Conservation (phyloP, 192 early-diverging fungal genomes). For the Dimargaris xerosporica region DNA sequence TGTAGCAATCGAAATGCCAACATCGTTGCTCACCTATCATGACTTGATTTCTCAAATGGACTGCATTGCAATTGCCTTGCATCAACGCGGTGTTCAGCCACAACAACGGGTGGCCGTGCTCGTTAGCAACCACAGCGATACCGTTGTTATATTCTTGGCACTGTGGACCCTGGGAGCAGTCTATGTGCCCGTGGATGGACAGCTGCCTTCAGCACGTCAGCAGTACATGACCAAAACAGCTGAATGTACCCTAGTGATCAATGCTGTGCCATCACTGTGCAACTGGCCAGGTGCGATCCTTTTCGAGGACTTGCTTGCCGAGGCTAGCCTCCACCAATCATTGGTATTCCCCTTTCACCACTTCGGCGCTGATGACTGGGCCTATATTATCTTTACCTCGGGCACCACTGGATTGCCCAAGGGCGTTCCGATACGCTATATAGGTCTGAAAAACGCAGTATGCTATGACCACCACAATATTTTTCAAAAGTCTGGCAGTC, state of each 20-base stretch:
- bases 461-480: background rate
- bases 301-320: no score
- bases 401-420: conserved; percentile 23
- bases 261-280: no score
- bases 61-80: background rate
- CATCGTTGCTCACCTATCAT: no score
- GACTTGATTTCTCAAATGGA: no score
- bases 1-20: no score
- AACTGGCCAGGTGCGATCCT: background rate
- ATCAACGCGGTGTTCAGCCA: background rate
- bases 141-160: background rate
- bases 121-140: background rate
- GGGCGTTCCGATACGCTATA: conserved; percentile 13
- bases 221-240: conserved; percentile 1
- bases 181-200: conserved; percentile 4
- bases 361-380: background rate
- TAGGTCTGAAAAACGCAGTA: background rate
- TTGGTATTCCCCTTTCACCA: no score
- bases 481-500: no score
- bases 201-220: background rate
- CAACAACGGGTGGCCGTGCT: background rate
- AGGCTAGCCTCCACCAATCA: background rate
- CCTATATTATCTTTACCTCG: conserved; percentile 17
- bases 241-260: background rate
- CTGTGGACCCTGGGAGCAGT: conserved; percentile 3